A percentile compares a stretch with the other conserved stretches of the same genome.
These are phyloP conservation scores for Carex scoparia DNA, from an alignment of 176 grass and related monocot species.

Conservation along the genomic window DNA sequence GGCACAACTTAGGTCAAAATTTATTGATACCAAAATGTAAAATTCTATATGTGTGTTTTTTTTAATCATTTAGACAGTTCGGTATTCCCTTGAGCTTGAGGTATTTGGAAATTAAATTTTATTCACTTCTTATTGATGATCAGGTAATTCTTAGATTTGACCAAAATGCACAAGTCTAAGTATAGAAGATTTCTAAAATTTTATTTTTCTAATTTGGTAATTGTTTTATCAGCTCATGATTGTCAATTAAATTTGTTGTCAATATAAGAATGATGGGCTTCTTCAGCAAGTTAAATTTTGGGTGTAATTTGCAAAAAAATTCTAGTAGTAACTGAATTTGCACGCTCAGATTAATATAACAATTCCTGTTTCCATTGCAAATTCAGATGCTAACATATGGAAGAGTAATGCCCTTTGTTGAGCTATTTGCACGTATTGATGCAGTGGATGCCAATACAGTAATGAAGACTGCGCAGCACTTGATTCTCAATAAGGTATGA, in stretches of 20 bases:
- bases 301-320: not conserved
- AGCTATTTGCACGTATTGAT: conserved; percentile 95
- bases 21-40: not conserved
- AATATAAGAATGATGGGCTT: no score
- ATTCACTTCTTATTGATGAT: no score
- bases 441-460: conserved; percentile 67
- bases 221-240: no score
- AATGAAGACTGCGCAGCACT: conserved; percentile 80
- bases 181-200: no score
- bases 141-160: no score
- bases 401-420: conserved; percentile 67
- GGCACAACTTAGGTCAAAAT: not conserved
- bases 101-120: no score
- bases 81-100: no score
- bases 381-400: conserved; percentile 93
- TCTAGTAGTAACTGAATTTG: not conserved
- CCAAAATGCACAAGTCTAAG: no score
- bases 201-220: no score
- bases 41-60: not conserved
- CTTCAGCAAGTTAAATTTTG: not conserved
- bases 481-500: conserved; percentile 77
- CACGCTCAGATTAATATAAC: conserved; percentile 1
- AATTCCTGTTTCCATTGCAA: conserved; percentile 1
- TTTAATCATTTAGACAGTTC: not conserved
- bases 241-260: no score